These are phyloP conservation scores for Kodamaea anthophila DNA, from an alignment of 1,139 yeast genomes.

Conservation along the genomic window DNA sequence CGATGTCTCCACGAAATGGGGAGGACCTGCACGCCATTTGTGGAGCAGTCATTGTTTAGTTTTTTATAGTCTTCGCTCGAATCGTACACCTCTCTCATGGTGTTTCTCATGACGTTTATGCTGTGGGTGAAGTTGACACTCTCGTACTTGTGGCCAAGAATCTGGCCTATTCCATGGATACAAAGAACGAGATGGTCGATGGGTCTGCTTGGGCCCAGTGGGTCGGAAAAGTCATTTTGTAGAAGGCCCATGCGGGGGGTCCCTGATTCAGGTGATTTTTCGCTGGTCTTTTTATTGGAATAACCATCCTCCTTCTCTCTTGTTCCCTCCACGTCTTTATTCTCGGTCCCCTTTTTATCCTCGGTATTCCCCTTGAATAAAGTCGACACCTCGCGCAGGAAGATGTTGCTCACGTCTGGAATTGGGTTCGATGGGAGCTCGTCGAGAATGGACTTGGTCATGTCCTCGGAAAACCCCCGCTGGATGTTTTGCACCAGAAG, in stretches of 20 bases:
- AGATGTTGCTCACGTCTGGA: slow-evolving; percentile 45
- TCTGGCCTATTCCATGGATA: slow-evolving; percentile 92
- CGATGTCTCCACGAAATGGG: slow-evolving; percentile 78
- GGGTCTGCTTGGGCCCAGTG: slow-evolving; percentile 26
- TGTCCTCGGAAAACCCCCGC: slow-evolving; percentile 32
- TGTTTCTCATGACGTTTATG: slow-evolving; percentile 61
- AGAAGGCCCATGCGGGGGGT: too few species aligned
- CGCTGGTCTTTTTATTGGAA: too few species aligned
- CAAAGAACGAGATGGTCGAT: slow-evolving; percentile 80
- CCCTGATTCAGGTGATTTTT: too few species aligned
- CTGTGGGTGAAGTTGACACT: slow-evolving; percentile 85
- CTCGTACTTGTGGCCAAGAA: slow-evolving; percentile 71
- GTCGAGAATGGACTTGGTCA: slow-evolving; percentile 24
- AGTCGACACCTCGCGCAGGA: slow-evolving; percentile 21
- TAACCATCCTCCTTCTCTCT: too few species aligned
- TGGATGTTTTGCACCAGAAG: slow-evolving; percentile 32
- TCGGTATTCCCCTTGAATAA: slow-evolving; percentile 14
- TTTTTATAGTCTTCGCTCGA: slow-evolving; percentile 39
- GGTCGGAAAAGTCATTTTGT: too few species aligned
- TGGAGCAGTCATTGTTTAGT: slow-evolving; percentile 22
- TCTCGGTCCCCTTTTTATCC: slow-evolving; percentile 12
- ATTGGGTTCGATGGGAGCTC: slow-evolving; percentile 24
- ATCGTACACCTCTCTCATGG: slow-evolving; percentile 52
- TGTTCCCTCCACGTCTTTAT: slow-evolving; percentile 43
- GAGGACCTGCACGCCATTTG: slow-evolving; percentile 65